Conservation (phyloP, 148 eudicot genomes). For the Silene uniflora region DNA sequence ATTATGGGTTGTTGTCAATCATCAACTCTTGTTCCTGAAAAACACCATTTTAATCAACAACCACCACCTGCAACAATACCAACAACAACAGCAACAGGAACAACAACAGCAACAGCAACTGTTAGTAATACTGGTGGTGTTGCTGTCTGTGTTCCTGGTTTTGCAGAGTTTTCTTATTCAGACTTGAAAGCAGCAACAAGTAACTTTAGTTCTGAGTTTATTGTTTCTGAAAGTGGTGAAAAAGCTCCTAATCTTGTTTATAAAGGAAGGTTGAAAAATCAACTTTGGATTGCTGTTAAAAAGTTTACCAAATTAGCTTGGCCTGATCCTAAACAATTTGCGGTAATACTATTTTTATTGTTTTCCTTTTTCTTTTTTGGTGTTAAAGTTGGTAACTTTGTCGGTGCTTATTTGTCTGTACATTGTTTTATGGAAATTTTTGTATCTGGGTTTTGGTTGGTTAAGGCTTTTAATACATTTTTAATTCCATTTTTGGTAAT, state of each 20-base stretch:
- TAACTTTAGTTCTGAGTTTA: conserved; percentile 56
- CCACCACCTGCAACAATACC: conserved; percentile 13
- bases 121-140: background rate
- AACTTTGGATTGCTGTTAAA: conserved; percentile 78
- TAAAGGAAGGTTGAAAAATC: conserved; percentile 57
- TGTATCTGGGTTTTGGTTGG: conserved; percentile 5
- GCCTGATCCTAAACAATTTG: conserved; percentile 88
- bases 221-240: conserved; percentile 78
- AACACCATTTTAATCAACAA: conserved; percentile 33
- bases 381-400: conserved; percentile 5
- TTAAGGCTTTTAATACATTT: conserved; percentile 10
- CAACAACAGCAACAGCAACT: conserved; percentile 6
- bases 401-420: background rate
- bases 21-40: conserved; percentile 36
- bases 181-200: conserved; percentile 74
- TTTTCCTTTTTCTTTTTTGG: background rate
- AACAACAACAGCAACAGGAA: conserved; percentile 21
- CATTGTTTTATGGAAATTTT: conserved; percentile 12
- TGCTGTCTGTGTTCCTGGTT: conserved; percentile 35
- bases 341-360: conserved; percentile 30
- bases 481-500: conserved; percentile 7
- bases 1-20: conserved; percentile 64
- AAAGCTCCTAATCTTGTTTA: conserved; percentile 42
- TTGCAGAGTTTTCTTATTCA: conserved; percentile 50
- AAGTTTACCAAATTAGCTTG: conserved; percentile 73